Percentiles rank a stretch among this genome's conserved stretches.
Conservation (phyloP, 2,329 filamentous ascomycete species). For the Pseudophaeomoniella oleicola region DNA sequence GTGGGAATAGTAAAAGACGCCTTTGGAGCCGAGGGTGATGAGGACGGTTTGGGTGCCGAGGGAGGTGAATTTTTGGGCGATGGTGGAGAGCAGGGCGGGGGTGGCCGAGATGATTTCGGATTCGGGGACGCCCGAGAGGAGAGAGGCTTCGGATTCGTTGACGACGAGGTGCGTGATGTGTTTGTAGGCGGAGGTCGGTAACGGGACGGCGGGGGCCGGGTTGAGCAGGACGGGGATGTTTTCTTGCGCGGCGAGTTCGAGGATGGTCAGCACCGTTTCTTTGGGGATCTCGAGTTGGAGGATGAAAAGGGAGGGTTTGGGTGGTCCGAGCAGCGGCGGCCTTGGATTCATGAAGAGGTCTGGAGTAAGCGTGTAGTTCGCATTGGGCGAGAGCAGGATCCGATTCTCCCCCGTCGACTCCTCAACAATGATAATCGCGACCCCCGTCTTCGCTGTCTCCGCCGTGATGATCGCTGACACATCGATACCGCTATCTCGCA, state of each 20-base stretch:
- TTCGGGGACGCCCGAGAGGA: slow-evolving; percentile 16
- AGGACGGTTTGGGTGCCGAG: slow-evolving; percentile 60
- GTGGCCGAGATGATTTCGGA: slow-evolving; percentile 9
- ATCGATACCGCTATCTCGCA: neutral
- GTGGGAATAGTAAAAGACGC: slow-evolving; percentile 41
- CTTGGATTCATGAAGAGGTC: slow-evolving; percentile 21
- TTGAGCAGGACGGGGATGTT: slow-evolving; percentile 58
- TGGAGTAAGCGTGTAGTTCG: slow-evolving; percentile 41
- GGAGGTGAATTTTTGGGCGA: slow-evolving; percentile 47
- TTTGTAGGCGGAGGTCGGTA: slow-evolving; percentile 52
- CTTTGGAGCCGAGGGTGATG: slow-evolving; percentile 69
- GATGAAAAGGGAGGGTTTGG: slow-evolving; percentile 48
- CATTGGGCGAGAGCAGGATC: slow-evolving; percentile 59
- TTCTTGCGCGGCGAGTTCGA: slow-evolving; percentile 23
- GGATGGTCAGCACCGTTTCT: slow-evolving; percentile 46
- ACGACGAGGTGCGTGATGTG: slow-evolving; percentile 67
- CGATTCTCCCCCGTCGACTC: slow-evolving; percentile 56
- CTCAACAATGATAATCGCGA: slow-evolving; percentile 65
- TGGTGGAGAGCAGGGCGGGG: slow-evolving; percentile 18
- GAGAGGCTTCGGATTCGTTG: slow-evolving; percentile 74
- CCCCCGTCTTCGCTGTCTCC: slow-evolving; percentile 42
- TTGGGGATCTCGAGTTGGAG: slow-evolving; percentile 69
- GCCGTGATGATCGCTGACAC: neutral
- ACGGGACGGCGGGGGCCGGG: slow-evolving; percentile 63
- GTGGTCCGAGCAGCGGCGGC: slow-evolving; percentile 14